phyloP scores from a whole-genome alignment of 208 protist genomes.

The Crithidia sp. region DNA sequence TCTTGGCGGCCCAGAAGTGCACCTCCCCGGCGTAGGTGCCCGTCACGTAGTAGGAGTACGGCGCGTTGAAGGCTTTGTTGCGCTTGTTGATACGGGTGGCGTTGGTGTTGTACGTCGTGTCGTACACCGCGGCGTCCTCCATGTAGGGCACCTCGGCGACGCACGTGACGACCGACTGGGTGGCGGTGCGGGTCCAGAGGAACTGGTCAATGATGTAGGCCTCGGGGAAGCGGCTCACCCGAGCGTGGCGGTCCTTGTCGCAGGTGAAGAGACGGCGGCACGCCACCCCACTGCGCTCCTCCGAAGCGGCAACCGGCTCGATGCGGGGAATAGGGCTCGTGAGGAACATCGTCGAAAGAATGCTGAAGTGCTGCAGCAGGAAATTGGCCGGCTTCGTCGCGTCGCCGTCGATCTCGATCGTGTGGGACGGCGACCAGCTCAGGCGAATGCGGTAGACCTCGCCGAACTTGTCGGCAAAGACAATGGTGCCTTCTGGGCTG shows the following conservation, averaged over 20 bases:
- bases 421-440: slow-evolving; percentile 54
- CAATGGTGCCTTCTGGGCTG: slow-evolving; percentile 57
- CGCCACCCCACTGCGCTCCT: slow-evolving; percentile 31
- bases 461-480: slow-evolving; percentile 92
- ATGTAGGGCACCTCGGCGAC: slow-evolving; percentile 69
- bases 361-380: slow-evolving; percentile 90
- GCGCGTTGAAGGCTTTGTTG: slow-evolving; percentile 30
- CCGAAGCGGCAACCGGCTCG: slow-evolving; percentile 31
- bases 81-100: slow-evolving; percentile 32
- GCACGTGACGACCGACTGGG: slow-evolving; percentile 70
- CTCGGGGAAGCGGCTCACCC: slow-evolving; percentile 83
- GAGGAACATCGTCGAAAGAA: slow-evolving; percentile 68
- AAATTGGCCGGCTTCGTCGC: slow-evolving; percentile 42
- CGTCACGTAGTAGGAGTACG: slow-evolving; percentile 70
- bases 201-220: slow-evolving; percentile 85
- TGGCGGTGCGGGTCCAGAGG: slow-evolving; percentile 57
- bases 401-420: slow-evolving; percentile 56
- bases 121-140: slow-evolving; percentile 23
- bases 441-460: slow-evolving; percentile 81
- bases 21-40: slow-evolving; percentile 65
- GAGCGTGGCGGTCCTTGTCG: slow-evolving; percentile 82
- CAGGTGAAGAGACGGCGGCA: slow-evolving; percentile 79
- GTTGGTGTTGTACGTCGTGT: slow-evolving; percentile 11
- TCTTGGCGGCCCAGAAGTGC: slow-evolving; percentile 80
- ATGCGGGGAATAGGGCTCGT: slow-evolving; percentile 56